phyloP scores from a whole-genome alignment of 2,329 filamentous ascomycete species.

The Neofusicoccum cordaticola region DNA sequence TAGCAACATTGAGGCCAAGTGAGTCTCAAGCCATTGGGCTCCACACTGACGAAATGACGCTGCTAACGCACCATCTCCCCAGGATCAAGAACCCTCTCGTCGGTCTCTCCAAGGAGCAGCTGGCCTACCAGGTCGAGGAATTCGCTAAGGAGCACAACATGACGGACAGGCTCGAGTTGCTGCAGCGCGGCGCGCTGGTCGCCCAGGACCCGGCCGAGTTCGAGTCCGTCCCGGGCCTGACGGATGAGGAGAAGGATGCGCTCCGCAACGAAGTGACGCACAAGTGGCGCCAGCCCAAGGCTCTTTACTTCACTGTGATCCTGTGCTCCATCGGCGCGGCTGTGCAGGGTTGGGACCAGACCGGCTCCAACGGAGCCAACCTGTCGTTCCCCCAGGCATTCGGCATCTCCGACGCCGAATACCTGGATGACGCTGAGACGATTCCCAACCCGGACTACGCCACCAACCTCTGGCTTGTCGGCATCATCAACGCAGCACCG shows the following conservation, averaged over 20 bases:
- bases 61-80: neutral
- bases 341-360: conserved; percentile 67
- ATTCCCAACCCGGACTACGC: conserved; percentile 20
- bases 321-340: conserved; percentile 68
- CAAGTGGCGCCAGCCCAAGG: conserved; percentile 57
- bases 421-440: conserved; percentile 21
- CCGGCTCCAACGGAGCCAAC: conserved; percentile 53
- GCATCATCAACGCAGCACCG: conserved; percentile 24
- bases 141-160: conserved; percentile 62
- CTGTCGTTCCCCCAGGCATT: conserved; percentile 59
- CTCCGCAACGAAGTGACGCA: conserved; percentile 63
- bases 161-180: conserved; percentile 54
- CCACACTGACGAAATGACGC: neutral
- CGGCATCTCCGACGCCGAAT: conserved; percentile 42
- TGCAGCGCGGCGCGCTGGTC: conserved; percentile 69
- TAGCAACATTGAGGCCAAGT: conserved; percentile 18
- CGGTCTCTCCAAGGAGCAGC: conserved; percentile 50
- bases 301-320: conserved; percentile 64
- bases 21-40: neutral
- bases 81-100: conserved; percentile 58
- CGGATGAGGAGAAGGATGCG: conserved; percentile 57
- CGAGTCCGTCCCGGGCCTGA: conserved; percentile 61
- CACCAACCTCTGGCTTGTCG: conserved; percentile 30
- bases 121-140: conserved; percentile 56
- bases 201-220: conserved; percentile 66